Percentiles rank a stretch among this genome's conserved stretches.
Conservation (phyloP, 2,329 filamentous ascomycete species). For the Cyanodermella asteris region DNA sequence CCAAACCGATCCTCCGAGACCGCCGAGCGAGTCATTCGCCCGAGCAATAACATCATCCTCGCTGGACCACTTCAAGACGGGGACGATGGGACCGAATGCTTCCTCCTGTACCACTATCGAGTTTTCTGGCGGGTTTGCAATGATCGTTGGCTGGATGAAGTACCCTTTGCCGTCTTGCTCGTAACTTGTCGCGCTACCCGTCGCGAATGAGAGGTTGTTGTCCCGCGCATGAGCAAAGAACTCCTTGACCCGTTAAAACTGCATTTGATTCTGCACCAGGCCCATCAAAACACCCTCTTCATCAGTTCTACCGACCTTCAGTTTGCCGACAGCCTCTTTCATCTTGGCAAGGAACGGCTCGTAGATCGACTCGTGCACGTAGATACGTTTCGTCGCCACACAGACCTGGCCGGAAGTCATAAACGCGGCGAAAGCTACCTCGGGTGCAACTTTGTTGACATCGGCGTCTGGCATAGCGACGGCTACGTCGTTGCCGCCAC, state of each 20-base stretch:
- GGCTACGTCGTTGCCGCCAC: constrained; percentile 38
- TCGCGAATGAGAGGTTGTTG: background rate
- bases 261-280: constrained; percentile 35
- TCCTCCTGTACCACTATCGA: constrained; percentile 24
- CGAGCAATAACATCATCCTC: constrained; percentile 25
- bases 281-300: constrained; percentile 29
- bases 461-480: constrained; percentile 38
- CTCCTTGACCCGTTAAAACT: constrained; percentile 31
- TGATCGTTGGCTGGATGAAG: constrained; percentile 19
- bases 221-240: constrained; percentile 1
- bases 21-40: constrained; percentile 27
- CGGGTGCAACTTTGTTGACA: constrained; percentile 18
- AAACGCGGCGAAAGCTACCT: constrained; percentile 28
- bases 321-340: constrained; percentile 21
- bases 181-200: constrained; percentile 30
- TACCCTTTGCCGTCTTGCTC: constrained; percentile 21
- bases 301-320: constrained; percentile 21
- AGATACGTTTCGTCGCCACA: constrained; percentile 31
- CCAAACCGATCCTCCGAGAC: constrained; percentile 33
- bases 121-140: constrained; percentile 22
- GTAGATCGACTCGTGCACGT: constrained; percentile 34
- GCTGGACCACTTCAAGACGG: constrained; percentile 22
- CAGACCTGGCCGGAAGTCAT: constrained; percentile 37
- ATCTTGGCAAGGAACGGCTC: constrained; percentile 24
- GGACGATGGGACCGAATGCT: constrained; percentile 30